Conservation (phyloP, 371 early-diverging fungal genomes). For the Amoeboaphelidium protococcarum region DNA sequence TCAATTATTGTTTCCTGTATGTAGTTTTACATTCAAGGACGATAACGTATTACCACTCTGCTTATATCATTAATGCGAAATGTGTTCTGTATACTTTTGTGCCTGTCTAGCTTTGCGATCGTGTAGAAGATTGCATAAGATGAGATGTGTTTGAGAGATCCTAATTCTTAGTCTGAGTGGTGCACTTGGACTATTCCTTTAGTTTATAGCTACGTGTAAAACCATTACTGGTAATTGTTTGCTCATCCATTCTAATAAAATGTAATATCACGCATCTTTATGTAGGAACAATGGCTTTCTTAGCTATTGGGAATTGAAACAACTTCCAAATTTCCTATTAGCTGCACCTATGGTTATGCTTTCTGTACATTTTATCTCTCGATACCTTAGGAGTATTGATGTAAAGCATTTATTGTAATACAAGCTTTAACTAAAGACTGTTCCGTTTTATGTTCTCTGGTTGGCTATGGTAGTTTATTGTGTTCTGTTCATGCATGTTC, state of each 20-base stretch:
- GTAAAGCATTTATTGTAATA: slow-evolving; percentile 1
- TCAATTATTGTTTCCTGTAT: slow-evolving; percentile 12
- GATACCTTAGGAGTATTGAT: not conserved
- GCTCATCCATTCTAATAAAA: not conserved
- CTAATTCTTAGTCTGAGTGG: slow-evolving; percentile 27
- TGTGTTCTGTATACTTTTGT: too few relatives aligned
- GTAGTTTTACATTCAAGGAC: too few relatives aligned
- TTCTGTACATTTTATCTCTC: slow-evolving; percentile 16
- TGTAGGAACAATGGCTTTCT: slow-evolving; percentile 54
- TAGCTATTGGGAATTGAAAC: slow-evolving; percentile 42
- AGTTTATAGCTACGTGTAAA: slow-evolving; percentile 60
- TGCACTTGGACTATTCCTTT: slow-evolving; percentile 29
- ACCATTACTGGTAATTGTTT: slow-evolving; percentile 44
- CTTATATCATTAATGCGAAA: too few relatives aligned
- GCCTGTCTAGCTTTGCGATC: too few relatives aligned
- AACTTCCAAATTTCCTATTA: slow-evolving; percentile 67
- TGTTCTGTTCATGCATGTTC: slow-evolving; percentile 56
- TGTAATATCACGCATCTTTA: not conserved
- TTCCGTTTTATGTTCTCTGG: slow-evolving; percentile 46
- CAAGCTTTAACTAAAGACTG: slow-evolving; percentile 1
- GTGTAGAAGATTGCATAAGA: too few relatives aligned
- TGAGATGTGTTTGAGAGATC: slow-evolving; percentile 21
- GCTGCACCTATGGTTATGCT: slow-evolving; percentile 49
- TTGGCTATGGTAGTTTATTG: slow-evolving; percentile 24
- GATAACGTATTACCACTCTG: too few relatives aligned